Evolutionary conservation across 2,329 filamentous ascomycete genomes (phyloP), one percentile per base, ranked within the genome.

Genomic region (Beauveria sp.): DNA sequence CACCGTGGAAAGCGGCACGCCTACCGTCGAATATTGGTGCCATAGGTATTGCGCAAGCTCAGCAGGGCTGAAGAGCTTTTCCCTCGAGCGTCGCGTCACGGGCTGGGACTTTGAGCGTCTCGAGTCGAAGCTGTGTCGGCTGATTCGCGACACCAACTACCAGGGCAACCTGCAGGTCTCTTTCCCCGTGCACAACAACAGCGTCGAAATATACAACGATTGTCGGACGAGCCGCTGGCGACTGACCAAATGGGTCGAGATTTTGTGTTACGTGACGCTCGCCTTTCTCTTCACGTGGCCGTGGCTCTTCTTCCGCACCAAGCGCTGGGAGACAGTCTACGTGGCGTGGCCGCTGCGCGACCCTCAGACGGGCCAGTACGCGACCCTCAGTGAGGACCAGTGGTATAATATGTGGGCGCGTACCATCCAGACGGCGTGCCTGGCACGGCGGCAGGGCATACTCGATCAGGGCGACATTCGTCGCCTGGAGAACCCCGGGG

Each of bases 251-350:
- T 90, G 86, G 85, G 76, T 91, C 50, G 76, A 81, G 48, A 83
- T 83, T 78, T 50, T 90, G 10, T 90, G 87, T 74, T 85, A 83
- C 69, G 71, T 89, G 6, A 85, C 85, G 0, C 84, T 91, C 63
- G 72, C 89, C 14, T 88, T 88, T 80, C 68, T 92, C 62, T 78
- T 92, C 66, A 77, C 83, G 3, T 92, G 89, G 89, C 89, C 89
- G 0, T 81, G 83, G 62, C 78, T 92, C 14, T 87, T 84, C 73
- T 80, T 90, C 69, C 74, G 81, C 20, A 92, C 89, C 1, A 85
- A 83, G 69, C 79, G 83, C 54, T 92, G 87, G 75, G 81, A 87
- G 65, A 85, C 89, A 2, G 80, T 84, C 3, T 76, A 78, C 24
- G 80, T 82, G 0, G 78, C 86, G 40, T 92, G 87, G 87, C 67